phyloP scores from a whole-genome alignment of 1,284 basidiomycete species.

The Irpex sp. region DNA sequence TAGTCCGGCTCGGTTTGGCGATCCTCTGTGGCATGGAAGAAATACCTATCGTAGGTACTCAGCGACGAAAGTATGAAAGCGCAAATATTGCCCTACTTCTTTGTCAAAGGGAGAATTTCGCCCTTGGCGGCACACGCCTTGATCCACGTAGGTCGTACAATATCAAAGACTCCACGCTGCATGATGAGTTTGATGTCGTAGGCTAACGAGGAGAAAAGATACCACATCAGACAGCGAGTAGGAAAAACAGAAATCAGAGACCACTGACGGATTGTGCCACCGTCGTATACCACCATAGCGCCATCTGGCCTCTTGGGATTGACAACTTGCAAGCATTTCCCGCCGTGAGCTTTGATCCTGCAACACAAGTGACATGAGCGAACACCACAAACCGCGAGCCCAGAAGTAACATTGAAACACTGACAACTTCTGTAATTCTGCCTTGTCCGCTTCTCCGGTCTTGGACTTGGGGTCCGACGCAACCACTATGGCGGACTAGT shows the following conservation, averaged over 20 bases:
- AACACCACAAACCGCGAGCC: neutral
- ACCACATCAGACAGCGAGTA: neutral
- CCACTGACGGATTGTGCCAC: conserved; percentile 54
- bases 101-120: conserved; percentile 54
- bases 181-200: conserved; percentile 66
- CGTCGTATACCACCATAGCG: conserved; percentile 63
- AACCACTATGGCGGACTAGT: conserved; percentile 48
- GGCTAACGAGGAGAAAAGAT: conserved; percentile 34
- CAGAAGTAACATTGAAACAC: conserved; percentile 17
- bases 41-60: conserved; percentile 46
- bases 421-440: conserved; percentile 60
- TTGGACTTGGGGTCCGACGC: conserved; percentile 72
- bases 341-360: conserved; percentile 79
- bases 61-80: neutral
- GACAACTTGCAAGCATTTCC: conserved; percentile 64
- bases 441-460: conserved; percentile 66
- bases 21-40: conserved; percentile 62
- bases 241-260: neutral
- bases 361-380: neutral
- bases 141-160: conserved; percentile 81
- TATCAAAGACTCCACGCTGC: conserved; percentile 61
- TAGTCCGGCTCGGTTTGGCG: conserved; percentile 31
- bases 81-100: conserved; percentile 47
- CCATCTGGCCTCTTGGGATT: conserved; percentile 40
- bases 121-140: conserved; percentile 66